Conservation (phyloP, 345 rosid species). For the Alliaria petiolata region DNA sequence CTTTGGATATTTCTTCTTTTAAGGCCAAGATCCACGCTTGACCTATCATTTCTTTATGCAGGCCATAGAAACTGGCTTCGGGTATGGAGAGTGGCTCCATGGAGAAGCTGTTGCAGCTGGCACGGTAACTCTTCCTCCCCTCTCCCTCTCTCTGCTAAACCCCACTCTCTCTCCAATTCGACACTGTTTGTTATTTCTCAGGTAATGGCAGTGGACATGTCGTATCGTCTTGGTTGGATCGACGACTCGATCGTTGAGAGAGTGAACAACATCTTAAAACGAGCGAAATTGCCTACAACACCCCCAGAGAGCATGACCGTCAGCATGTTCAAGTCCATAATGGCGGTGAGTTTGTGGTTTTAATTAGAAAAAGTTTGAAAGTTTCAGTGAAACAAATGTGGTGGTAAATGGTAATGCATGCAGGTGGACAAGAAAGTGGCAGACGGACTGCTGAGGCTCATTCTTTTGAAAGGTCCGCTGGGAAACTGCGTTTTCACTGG, state of each 20-base stretch:
- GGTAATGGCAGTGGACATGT: constrained; percentile 99
- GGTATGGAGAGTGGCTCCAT: constrained; percentile 95
- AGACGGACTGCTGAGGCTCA: constrained; percentile 88
- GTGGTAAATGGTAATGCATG: neutral
- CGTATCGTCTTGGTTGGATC: constrained; percentile 97
- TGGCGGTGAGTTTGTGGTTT: constrained; percentile 67
- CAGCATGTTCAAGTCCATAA: constrained; percentile 87
- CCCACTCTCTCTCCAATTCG: neutral
- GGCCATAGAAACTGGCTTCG: constrained; percentile 96
- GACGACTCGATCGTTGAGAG: constrained; percentile 77
- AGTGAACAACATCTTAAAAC: constrained; percentile 52
- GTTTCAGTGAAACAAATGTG: neutral
- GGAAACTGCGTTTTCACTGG: constrained; percentile 94
- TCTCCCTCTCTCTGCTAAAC: neutral
- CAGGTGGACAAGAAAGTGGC: constrained; percentile 99
- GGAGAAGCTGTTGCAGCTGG: constrained; percentile 99
- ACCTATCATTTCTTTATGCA: constrained; percentile 33
- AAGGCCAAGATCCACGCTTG: neutral
- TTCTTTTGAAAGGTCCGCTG: constrained; percentile 87
- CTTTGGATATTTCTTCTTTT: neutral
- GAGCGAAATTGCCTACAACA: constrained; percentile 67
- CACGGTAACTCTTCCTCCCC: constrained; percentile 46
- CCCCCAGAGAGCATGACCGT: constrained; percentile 87
- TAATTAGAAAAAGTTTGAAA: neutral
- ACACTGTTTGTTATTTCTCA: constrained; percentile 13